A percentile compares a stretch with the other conserved stretches of the same genome.
These are phyloP conservation scores for Fusarium veterinarium DNA, from an alignment of 2,329 filamentous ascomycete species.

Conservation along the genomic window DNA sequence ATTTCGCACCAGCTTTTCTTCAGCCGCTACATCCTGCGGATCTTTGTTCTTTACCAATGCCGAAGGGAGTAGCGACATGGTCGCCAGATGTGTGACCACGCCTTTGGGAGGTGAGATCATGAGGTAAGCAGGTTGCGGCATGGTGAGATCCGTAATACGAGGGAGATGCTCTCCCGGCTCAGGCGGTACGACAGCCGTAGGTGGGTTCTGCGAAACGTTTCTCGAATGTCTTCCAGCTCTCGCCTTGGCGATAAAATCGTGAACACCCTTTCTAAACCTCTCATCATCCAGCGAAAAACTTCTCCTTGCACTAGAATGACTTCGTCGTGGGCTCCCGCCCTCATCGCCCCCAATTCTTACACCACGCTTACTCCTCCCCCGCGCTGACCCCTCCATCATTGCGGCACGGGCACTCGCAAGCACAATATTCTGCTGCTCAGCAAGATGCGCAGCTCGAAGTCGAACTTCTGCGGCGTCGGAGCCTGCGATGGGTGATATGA, in stretches of 20 bases:
- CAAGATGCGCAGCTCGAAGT: constrained; percentile 74
- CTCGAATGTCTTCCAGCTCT: constrained; percentile 40
- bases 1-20: constrained; percentile 67
- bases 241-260: constrained; percentile 59
- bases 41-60: constrained; percentile 40
- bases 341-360: constrained; percentile 65
- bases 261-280: constrained; percentile 58
- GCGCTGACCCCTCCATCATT: constrained; percentile 44
- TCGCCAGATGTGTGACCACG: constrained; percentile 69
- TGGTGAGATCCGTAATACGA: constrained; percentile 49
- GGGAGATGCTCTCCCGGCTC: constrained; percentile 44
- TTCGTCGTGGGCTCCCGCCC: constrained; percentile 53
- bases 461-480: constrained; percentile 76
- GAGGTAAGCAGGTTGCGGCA: constrained; percentile 65
- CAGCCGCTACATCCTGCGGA: constrained; percentile 50
- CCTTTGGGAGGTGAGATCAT: constrained; percentile 76
- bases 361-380: constrained; percentile 48
- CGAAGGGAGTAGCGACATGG: constrained; percentile 64
- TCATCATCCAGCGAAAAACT: constrained; percentile 61
- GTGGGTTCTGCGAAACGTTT: constrained; percentile 22
- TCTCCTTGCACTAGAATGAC: constrained; percentile 51
- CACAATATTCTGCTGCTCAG: constrained; percentile 68
- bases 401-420: constrained; percentile 52
- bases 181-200: constrained; percentile 15
- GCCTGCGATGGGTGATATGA: constrained; percentile 63